Evolutionary conservation across 1,284 basidiomycete species (phyloP).

Genomic region (Kalmanozyma brasiliensis): DNA sequence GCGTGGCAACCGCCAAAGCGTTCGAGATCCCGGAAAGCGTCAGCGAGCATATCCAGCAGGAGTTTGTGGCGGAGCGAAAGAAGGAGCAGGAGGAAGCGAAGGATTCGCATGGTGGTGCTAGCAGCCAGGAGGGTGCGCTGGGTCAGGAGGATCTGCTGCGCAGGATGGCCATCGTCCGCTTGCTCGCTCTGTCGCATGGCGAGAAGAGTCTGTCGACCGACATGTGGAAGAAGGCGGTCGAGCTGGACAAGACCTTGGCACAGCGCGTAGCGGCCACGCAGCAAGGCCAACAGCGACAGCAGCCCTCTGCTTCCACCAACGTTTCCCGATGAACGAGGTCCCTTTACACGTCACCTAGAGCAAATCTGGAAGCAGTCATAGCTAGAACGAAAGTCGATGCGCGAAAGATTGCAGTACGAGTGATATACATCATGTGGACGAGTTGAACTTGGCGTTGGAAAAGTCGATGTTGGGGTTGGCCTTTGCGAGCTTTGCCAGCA

Average conservation of each 20-base stretch:
- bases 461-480: slow-evolving; percentile 52
- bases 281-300: slow-evolving; percentile 20
- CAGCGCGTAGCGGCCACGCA: slow-evolving; percentile 18
- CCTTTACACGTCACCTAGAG: no score
- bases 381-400: background rate
- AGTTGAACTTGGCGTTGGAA: slow-evolving; percentile 48
- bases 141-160: slow-evolving; percentile 58
- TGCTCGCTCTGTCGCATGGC: slow-evolving; percentile 50
- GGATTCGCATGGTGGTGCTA: slow-evolving; percentile 19
- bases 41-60: slow-evolving; percentile 58
- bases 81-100: slow-evolving; percentile 27
- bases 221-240: slow-evolving; percentile 44
- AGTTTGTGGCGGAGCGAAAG: slow-evolving; percentile 57
- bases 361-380: no score
- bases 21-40: slow-evolving; percentile 57
- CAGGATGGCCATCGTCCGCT: slow-evolving; percentile 51
- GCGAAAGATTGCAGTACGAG: background rate
- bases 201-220: slow-evolving; percentile 38
- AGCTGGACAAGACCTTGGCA: slow-evolving; percentile 33
- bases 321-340: slow-evolving; percentile 20
- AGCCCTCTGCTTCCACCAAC: slow-evolving; percentile 6
- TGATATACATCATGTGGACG: slow-evolving; percentile 22
- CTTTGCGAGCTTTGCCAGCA: slow-evolving; percentile 45
- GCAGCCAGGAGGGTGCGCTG: slow-evolving; percentile 14
- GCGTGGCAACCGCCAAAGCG: slow-evolving; percentile 35